Evolutionary conservation across 139 green algal species (phyloP), one percentile per base, ranked within the genome.

Genomic region (Chlamydomonas incerta): DNA sequence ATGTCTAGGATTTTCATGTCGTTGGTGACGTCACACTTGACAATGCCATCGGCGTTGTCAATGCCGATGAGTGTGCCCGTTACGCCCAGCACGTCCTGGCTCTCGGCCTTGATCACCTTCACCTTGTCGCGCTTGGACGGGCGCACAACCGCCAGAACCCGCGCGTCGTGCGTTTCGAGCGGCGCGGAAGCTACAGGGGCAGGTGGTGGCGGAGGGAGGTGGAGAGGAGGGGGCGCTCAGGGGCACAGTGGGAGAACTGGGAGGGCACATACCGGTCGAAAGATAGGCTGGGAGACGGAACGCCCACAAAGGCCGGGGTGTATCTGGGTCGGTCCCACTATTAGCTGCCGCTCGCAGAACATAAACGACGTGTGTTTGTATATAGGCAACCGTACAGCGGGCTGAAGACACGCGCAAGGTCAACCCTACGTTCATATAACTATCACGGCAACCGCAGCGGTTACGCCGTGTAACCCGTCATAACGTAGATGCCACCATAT

Each of bases 1-100:
- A 79, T 83, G 34, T 81, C 75, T 34, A 88, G 60, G 50, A 93
- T 91, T 68, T 90, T 90, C 74, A 93, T 90, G 31, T 90, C 85
- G n/a, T 58, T 65, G 58, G 23, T 88, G 60, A 50, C 58, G 24
- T 86, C 90, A 31, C 90, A 83, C 76, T 93, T 93, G 47, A 93
- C 82, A 66, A 93, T 93, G 76, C 85, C 90, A 37, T 92, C 88
- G 0, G 75, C 72, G 33, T 79, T 77, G 79, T 93, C 90, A 28
- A 89, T 86, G 31, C 87, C 90, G 65, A 93, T 89, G 46, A 93
- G 75, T 23, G 81, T 75, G 68, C 90, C 90, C 11, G 81, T 86
- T 62, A 87, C 67, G 34, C 90, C 90, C 31, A 83, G 74, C 63
- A 88, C 71, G 52, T 90, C 88, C 28, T 23, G 21, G 17, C 35